phyloP scores from a whole-genome alignment of 2,329 filamentous ascomycete species.

The Onygena corvina region DNA sequence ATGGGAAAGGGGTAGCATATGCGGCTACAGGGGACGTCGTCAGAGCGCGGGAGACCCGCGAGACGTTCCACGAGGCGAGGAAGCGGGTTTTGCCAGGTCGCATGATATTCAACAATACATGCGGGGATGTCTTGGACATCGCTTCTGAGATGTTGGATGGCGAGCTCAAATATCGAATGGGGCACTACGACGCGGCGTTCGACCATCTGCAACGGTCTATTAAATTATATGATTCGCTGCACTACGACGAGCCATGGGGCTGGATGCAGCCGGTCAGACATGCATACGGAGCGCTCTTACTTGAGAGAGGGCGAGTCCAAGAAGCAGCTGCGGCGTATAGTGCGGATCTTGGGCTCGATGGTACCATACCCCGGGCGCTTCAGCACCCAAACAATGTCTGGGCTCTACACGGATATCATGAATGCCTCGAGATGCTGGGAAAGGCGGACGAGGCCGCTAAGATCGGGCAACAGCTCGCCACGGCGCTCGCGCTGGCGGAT shows the following conservation, averaged over 20 bases:
- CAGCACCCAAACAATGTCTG: slow-evolving; percentile 61
- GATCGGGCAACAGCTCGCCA: slow-evolving; percentile 36
- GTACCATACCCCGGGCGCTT: slow-evolving; percentile 50
- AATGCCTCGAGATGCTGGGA: slow-evolving; percentile 49
- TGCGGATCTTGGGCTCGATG: slow-evolving; percentile 49
- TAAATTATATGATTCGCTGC: slow-evolving; percentile 48
- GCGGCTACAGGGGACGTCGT: slow-evolving; percentile 46
- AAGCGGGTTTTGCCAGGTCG: slow-evolving; percentile 46
- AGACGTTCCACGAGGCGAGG: slow-evolving; percentile 42
- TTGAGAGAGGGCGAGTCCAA: slow-evolving; percentile 52
- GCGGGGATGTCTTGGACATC: slow-evolving; percentile 50
- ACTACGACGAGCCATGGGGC: slow-evolving; percentile 64
- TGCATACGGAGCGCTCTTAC: slow-evolving; percentile 55
- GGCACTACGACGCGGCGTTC: slow-evolving; percentile 49
- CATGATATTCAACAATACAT: slow-evolving; percentile 58
- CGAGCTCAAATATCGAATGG: slow-evolving; percentile 58
- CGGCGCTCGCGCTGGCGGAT: slow-evolving; percentile 44
- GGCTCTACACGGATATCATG: slow-evolving; percentile 58
- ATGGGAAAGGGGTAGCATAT: slow-evolving; percentile 55
- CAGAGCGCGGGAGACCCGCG: slow-evolving; percentile 34
- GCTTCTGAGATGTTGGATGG: slow-evolving; percentile 56
- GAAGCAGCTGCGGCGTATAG: slow-evolving; percentile 47
- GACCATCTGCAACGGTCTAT: slow-evolving; percentile 47
- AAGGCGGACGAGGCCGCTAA: slow-evolving; percentile 33
- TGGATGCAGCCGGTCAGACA: slow-evolving; percentile 68